Percentiles rank a stretch among this genome's conserved stretches.
These are phyloP conservation scores for Globisporangium alternatum DNA, from an alignment of 352 stramenopile genomes.

Conservation along the genomic window DNA sequence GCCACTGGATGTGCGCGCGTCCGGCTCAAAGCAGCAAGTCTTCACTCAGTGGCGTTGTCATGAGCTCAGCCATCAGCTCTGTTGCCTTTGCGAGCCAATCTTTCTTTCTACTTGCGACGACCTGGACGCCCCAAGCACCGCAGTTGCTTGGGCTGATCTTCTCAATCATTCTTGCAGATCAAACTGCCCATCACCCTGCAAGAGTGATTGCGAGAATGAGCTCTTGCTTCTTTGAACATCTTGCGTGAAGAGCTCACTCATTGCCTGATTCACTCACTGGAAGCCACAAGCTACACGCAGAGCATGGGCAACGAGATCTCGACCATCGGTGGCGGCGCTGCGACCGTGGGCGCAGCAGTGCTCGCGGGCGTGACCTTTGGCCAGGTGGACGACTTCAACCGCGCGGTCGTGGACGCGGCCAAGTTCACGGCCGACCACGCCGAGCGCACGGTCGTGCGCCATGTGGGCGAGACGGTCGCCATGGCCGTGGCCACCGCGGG, in stretches of 20 bases:
- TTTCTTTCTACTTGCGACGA: too few species aligned
- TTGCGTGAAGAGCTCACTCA: background rate
- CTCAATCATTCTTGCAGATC: too few species aligned
- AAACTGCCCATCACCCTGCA: too few species aligned
- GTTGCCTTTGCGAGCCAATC: too few species aligned
- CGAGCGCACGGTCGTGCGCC: background rate
- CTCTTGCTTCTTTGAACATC: too few species aligned
- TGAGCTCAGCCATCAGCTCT: too few species aligned
- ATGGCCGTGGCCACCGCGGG: background rate
- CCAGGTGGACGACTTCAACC: background rate
- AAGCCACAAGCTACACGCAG: background rate
- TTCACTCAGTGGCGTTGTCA: too few species aligned
- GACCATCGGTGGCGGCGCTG: background rate
- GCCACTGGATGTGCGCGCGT: too few species aligned
- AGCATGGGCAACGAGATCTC: background rate
- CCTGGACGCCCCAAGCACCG: too few species aligned
- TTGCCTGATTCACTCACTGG: background rate
- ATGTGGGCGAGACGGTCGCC: background rate
- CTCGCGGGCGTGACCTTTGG: background rate
- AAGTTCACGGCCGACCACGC: background rate
- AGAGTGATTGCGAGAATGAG: too few species aligned
- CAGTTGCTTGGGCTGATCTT: too few species aligned
- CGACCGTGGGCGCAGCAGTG: background rate
- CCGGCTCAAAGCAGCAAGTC: too few species aligned
- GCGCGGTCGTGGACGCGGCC: background rate